Conservation (phyloP, 2,329 filamentous ascomycete genomes). For the Ophiosphaerella herpotricha region DNA sequence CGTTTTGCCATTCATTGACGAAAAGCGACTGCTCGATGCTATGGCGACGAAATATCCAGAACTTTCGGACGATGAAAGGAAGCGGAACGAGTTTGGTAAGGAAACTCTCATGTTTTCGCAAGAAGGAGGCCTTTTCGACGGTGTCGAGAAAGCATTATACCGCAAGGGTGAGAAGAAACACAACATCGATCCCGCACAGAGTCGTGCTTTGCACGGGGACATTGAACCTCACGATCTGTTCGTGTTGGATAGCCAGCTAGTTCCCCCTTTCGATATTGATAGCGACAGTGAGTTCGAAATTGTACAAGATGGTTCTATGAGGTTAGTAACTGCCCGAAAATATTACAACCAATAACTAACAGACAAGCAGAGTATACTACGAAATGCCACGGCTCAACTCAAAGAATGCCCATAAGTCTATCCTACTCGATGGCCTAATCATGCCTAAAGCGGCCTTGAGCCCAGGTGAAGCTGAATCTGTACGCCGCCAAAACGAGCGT, state of each 20-base stretch:
- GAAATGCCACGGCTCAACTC: constrained; percentile 70
- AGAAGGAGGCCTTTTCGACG: constrained; percentile 81
- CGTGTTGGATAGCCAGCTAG: constrained; percentile 79
- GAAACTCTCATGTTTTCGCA: constrained; percentile 87
- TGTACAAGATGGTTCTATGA: constrained; percentile 71
- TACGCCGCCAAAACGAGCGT: constrained; percentile 67
- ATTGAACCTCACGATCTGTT: constrained; percentile 83
- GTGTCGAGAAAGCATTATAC: constrained; percentile 84
- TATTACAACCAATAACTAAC: constrained; percentile 33
- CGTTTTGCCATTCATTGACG: constrained; percentile 93
- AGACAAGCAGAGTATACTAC: constrained; percentile 72
- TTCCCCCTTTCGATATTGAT: constrained; percentile 74
- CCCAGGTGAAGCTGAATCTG: constrained; percentile 71
- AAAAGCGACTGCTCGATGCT: constrained; percentile 78
- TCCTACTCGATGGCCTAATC: constrained; percentile 84
- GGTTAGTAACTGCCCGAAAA: constrained; percentile 57
- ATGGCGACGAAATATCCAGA: constrained; percentile 83
- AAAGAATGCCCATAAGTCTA: constrained; percentile 82
- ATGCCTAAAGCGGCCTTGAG: constrained; percentile 70
- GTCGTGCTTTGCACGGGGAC: constrained; percentile 77
- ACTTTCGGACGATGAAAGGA: constrained; percentile 74
- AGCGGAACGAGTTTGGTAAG: constrained; percentile 77
- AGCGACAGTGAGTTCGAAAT: constrained; percentile 35
- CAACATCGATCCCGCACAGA: constrained; percentile 74
- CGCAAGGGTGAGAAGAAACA: constrained; percentile 72